Evolutionary conservation across 2,329 filamentous ascomycete species (phyloP).

Genomic region (Cylindrodendrum hubeiense): DNA sequence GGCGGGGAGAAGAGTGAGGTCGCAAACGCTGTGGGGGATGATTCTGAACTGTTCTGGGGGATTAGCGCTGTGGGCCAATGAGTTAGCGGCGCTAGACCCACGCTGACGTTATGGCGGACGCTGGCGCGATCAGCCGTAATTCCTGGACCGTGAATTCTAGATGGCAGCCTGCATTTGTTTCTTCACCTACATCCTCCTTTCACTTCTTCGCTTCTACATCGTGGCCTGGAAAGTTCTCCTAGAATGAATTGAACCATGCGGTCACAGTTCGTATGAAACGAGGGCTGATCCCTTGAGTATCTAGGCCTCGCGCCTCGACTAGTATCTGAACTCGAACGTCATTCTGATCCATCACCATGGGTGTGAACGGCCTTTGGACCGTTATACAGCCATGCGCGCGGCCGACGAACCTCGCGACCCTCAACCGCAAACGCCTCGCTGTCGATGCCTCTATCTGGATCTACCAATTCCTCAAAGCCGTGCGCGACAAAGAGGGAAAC

Average conservation of each 20-base stretch:
- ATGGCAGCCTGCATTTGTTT: constrained; percentile 10
- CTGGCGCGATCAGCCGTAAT: constrained; percentile 1
- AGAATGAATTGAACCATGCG: not conserved
- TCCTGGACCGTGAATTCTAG: constrained; percentile 20
- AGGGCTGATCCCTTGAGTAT: constrained; percentile 39
- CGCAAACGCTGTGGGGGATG: constrained; percentile 12
- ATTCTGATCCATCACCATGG: constrained; percentile 71
- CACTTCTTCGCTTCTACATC: not conserved
- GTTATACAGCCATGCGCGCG: constrained; percentile 95
- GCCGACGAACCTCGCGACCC: constrained; percentile 94
- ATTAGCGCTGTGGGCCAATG: constrained; percentile 24
- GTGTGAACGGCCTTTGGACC: constrained; percentile 98
- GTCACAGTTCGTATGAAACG: not conserved
- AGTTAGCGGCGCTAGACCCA: constrained; percentile 30
- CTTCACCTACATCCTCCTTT: not conserved
- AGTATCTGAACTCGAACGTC: constrained; percentile 18
- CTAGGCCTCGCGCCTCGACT: not conserved
- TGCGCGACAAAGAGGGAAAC: constrained; percentile 98
- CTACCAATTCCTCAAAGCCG: constrained; percentile 98
- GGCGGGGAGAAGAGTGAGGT: constrained; percentile 17
- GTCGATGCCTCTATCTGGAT: constrained; percentile 99
- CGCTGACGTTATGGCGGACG: constrained; percentile 40
- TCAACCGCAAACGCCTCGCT: constrained; percentile 95
- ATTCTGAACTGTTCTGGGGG: constrained; percentile 19
- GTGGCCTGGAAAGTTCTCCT: not conserved